A percentile compares a stretch with the other conserved stretches of the same genome.
These are phyloP conservation scores for Boletus rubropictus DNA, from an alignment of 768 basidiomycete species.

Conservation along the genomic window DNA sequence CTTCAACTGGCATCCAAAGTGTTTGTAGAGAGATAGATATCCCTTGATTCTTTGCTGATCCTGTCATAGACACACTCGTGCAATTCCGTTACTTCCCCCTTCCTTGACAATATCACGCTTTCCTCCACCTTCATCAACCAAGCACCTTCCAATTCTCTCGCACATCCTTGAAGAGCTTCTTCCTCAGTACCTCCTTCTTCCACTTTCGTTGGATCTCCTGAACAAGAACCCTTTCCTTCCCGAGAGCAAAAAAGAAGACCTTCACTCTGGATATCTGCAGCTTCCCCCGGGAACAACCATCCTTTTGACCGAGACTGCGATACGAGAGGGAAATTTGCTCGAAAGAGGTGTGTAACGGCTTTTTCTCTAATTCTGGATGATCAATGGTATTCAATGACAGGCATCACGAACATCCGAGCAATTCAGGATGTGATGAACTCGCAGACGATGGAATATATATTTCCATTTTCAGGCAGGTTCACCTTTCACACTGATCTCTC, in stretches of 20 bases:
- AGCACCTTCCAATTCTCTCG: constrained; percentile 42
- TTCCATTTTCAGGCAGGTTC: constrained; percentile 66
- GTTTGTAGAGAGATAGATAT: constrained; percentile 38
- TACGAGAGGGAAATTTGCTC: constrained; percentile 61
- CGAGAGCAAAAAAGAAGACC: constrained; percentile 62
- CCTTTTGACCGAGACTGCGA: constrained; percentile 58
- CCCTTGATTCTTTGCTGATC: neutral
- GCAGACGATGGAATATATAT: constrained; percentile 68
- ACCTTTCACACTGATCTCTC: constrained; percentile 68
- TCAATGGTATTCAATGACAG: constrained; percentile 29
- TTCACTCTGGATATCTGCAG: constrained; percentile 71
- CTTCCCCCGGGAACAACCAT: constrained; percentile 56
- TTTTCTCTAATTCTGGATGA: neutral
- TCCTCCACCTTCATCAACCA: constrained; percentile 37
- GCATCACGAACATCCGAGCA: constrained; percentile 56
- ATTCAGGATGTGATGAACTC: constrained; percentile 57
- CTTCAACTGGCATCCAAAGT: constrained; percentile 54
- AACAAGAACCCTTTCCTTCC: constrained; percentile 58
- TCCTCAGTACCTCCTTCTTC: constrained; percentile 49
- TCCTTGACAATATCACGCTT: constrained; percentile 60
- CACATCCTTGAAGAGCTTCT: constrained; percentile 53
- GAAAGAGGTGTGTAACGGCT: constrained; percentile 36
- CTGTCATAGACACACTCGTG: constrained; percentile 53
- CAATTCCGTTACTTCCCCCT: constrained; percentile 60
- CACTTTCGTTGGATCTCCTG: constrained; percentile 56